phyloP scores from a whole-genome alignment of 129 eudicot species.

The Flaveria robusta region DNA sequence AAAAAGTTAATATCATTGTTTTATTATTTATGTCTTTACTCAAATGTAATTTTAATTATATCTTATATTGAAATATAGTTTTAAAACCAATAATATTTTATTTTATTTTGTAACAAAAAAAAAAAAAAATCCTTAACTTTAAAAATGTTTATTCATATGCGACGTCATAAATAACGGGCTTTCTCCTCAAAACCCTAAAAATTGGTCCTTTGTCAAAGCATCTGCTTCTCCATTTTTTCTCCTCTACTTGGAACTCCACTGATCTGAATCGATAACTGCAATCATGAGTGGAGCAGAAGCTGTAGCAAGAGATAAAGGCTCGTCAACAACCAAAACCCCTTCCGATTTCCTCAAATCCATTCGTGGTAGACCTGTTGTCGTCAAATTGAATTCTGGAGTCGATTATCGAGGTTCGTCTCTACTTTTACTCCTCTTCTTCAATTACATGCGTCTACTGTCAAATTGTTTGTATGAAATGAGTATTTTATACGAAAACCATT shows the following conservation, averaged over 20 bases:
- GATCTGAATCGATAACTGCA: background rate
- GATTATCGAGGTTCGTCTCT: conserved; percentile 69
- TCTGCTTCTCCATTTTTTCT: background rate
- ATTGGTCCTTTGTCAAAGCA: background rate
- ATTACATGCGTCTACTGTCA: background rate
- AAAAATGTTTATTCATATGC: too few relatives aligned
- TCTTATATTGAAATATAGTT: too few relatives aligned
- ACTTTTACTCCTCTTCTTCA: background rate
- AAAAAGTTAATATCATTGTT: too few relatives aligned
- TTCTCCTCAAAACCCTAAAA: conserved; percentile 35
- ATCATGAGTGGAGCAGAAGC: conserved; percentile 68
- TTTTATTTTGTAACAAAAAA: too few relatives aligned
- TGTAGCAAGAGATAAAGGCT: conserved; percentile 47
- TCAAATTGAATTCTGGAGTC: conserved; percentile 86
- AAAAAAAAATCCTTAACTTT: too few relatives aligned
- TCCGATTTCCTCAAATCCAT: conserved; percentile 91
- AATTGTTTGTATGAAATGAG: conserved; percentile 1
- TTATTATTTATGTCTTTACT: too few relatives aligned
- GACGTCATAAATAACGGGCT: conserved; percentile 17
- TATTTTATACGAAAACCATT: background rate
- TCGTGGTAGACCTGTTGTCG: conserved; percentile 94
- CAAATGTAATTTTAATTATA: too few relatives aligned
- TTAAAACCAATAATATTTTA: too few relatives aligned
- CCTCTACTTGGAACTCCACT: conserved; percentile 2
- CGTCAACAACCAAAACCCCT: conserved; percentile 71